phyloP scores from a whole-genome alignment of 2,329 filamentous ascomycete species.

The Verticillium longisporum region DNA sequence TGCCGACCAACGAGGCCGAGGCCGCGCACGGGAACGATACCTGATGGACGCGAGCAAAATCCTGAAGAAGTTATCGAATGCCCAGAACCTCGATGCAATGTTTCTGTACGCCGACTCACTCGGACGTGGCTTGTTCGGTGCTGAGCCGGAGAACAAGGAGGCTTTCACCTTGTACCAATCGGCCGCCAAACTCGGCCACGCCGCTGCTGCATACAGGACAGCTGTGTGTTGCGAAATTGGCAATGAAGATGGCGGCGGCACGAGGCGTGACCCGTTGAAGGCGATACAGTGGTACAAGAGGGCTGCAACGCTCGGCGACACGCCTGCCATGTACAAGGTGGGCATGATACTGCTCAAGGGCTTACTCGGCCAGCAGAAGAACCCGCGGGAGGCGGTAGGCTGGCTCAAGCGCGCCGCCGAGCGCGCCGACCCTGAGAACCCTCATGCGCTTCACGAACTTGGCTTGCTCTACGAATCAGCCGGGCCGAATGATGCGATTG shows the following conservation, averaged over 20 bases:
- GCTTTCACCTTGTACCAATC: slow-evolving; percentile 92
- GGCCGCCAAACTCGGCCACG: slow-evolving; percentile 82
- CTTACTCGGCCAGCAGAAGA: slow-evolving; percentile 77
- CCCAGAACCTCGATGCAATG: slow-evolving; percentile 77
- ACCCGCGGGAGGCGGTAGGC: slow-evolving; percentile 76
- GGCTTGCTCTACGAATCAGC: slow-evolving; percentile 60
- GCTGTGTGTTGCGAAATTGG: slow-evolving; percentile 97
- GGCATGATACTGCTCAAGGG: slow-evolving; percentile 95
- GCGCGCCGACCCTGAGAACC: slow-evolving; percentile 79
- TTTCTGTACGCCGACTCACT: slow-evolving; percentile 90
- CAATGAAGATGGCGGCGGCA: slow-evolving; percentile 88
- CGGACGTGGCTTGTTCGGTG: slow-evolving; percentile 71
- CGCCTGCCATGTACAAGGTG: slow-evolving; percentile 96
- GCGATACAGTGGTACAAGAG: slow-evolving; percentile 98
- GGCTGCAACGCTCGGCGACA: slow-evolving; percentile 82
- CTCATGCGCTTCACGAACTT: slow-evolving; percentile 90
- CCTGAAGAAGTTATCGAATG: slow-evolving; percentile 75
- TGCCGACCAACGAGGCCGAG: slow-evolving; percentile 63
- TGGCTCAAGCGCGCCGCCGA: slow-evolving; percentile 95
- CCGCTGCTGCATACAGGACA: slow-evolving; percentile 83
- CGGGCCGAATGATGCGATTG: slow-evolving; percentile 61
- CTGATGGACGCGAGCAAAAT: slow-evolving; percentile 82
- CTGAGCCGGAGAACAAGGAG: slow-evolving; percentile 80
- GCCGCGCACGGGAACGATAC: slow-evolving; percentile 76
- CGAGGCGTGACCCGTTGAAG: slow-evolving; percentile 82